Evolutionary conservation across 768 basidiomycete genomes (phyloP), one percentile per base, ranked within the genome.

Genomic region (Russula emetica): DNA sequence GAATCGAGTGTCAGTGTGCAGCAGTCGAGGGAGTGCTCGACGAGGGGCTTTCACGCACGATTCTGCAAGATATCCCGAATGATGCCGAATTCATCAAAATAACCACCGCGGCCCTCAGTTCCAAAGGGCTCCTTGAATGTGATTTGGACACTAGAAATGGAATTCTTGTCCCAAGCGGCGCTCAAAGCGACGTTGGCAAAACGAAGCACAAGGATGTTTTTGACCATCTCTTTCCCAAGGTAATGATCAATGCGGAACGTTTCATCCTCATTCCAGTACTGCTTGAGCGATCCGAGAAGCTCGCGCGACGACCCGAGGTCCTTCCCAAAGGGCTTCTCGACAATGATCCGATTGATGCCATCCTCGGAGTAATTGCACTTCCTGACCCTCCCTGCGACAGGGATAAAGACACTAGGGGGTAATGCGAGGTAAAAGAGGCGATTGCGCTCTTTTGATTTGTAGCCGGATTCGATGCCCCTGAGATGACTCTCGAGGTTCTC

Each of bases 41-140:
- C 24, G 53, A 52, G 60, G 38, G 36, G 14, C 40, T 53, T 53
- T 53, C 28, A 83, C 95, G 77, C 75, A 97, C 96, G 96, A 77
- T 99, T 99, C 79, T 99, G 96, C 73, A 95, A 79, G 63, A 99
- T 82, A 76, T 99, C 96, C 72, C 96, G 89, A 75, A 99, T 95
- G 75, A 99, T 98, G 60, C 97, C 97, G 76, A 98, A 99, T 77
- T 98, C 95, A 75, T 99, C 96, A 78, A 99, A 99, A 82, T 99
- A 99, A 20, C 97, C 96, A n/a, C 96, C 96, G 69, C 96, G 91
- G n/a, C 96, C 96, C 74, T 99, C 97, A 54, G 96, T 99, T 22
- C 96, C 96, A 73, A 98, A 98, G 2, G 95, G 94, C 76, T 98
- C 97, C 80, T 98, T 98, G 85, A 98, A 98, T 18, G 94, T 97